Evolutionary conservation across 441 rosid species (phyloP).

Genomic region (Biscutella auriculata): DNA sequence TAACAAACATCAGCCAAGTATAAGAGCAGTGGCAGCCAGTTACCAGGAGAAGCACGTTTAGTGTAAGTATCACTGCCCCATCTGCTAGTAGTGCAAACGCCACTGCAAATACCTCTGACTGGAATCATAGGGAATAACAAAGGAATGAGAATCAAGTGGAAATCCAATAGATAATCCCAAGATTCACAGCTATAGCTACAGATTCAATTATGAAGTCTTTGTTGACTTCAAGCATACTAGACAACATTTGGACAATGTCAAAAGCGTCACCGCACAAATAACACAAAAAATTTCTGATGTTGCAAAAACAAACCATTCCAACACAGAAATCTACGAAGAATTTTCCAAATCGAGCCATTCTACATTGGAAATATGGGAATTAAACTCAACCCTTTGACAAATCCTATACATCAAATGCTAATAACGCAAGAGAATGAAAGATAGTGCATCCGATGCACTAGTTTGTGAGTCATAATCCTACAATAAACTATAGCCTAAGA

Average conservation of each 20-base stretch:
- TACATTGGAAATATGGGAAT: neutral
- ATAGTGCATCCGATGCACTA: neutral
- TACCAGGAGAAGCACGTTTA: constrained; percentile 91
- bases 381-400: neutral
- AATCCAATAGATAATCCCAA: neutral
- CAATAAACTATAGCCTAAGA: neutral
- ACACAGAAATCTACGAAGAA: neutral
- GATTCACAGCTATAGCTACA: neutral
- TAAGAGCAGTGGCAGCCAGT: neutral
- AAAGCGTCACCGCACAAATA: too few species aligned
- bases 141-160: neutral
- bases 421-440: neutral
- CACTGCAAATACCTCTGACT: constrained; percentile 94
- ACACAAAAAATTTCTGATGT: too few species aligned
- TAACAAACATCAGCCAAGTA: too few species aligned
- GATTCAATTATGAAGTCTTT: neutral
- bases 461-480: neutral
- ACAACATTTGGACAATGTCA: too few species aligned
- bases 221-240: too few species aligned
- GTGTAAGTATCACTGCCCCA: constrained; percentile 85
- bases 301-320: neutral
- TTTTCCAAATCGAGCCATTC: neutral
- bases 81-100: constrained; percentile 93
- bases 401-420: neutral
- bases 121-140: constrained; percentile 3